These are phyloP conservation scores for Colletotrichum chlorophyti DNA, from an alignment of 2,329 filamentous ascomycete genomes.

Conservation along the genomic window DNA sequence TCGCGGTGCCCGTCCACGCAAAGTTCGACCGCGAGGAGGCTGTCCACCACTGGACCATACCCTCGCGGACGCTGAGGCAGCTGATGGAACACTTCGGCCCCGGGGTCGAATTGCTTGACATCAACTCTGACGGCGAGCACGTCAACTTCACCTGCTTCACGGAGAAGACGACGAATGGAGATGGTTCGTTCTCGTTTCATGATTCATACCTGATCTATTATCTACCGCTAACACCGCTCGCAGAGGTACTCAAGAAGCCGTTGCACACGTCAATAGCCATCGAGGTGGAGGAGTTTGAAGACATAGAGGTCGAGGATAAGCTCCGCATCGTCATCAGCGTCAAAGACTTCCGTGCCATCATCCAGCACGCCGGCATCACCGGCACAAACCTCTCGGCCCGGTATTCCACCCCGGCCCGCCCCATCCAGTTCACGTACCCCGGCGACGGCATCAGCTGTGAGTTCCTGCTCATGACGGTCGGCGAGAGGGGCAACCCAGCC, in stretches of 20 bases:
- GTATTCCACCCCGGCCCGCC: slow-evolving; percentile 75
- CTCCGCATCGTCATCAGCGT: slow-evolving; percentile 83
- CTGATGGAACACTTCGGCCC: slow-evolving; percentile 83
- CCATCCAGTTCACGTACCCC: slow-evolving; percentile 76
- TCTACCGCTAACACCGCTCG: slow-evolving; percentile 20
- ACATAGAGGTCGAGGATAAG: slow-evolving; percentile 76
- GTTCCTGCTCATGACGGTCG: slow-evolving; percentile 84
- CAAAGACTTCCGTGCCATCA: slow-evolving; percentile 82
- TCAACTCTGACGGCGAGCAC: slow-evolving; percentile 75
- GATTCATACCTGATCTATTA: not conserved
- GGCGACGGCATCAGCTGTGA: slow-evolving; percentile 74
- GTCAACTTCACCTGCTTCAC: slow-evolving; percentile 84
- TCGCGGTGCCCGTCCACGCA: slow-evolving; percentile 76
- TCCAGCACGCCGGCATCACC: slow-evolving; percentile 75
- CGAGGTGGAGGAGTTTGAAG: slow-evolving; percentile 78
- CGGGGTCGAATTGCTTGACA: slow-evolving; percentile 81
- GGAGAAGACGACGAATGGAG: slow-evolving; percentile 75
- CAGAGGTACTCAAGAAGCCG: slow-evolving; percentile 80
- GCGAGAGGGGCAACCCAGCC: slow-evolving; percentile 61
- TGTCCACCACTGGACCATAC: slow-evolving; percentile 75
- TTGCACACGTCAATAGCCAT: slow-evolving; percentile 81
- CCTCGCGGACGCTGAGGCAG: slow-evolving; percentile 73
- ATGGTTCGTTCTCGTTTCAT: slow-evolving; percentile 40
- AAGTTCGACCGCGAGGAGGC: slow-evolving; percentile 74
- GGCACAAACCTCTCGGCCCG: slow-evolving; percentile 70